Base-by-base conservation (phyloP, 2,329 filamentous ascomycete genomes). In the Aspergillus udagawae region DNA sequence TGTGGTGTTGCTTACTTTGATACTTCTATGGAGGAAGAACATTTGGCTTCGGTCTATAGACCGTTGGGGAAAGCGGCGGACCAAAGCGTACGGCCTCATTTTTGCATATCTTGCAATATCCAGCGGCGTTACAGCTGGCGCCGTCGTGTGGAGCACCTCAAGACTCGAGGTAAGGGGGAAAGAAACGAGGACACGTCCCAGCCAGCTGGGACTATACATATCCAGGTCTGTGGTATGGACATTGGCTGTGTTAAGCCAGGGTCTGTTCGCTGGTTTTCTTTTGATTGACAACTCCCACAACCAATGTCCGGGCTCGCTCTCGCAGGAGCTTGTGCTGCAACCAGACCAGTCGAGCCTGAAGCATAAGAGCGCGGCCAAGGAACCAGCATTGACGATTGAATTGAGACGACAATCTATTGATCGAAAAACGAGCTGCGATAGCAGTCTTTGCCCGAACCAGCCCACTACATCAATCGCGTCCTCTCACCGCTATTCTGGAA, bases 161-260 rank as follows among this genome's bases (percentile, higher is more conserved):
- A 52, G 56, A 14, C 51, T 63, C 49, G 42, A 49, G 35, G 57
- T 49, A 51, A 17, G 48, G 17, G 41, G 32, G 17, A 47, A 54
- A n/a, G 45, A 47, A 27, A 25, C 44, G 1, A 10, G 51, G 32
- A n/a, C 41, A n/a, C 9, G 41, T 29, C 47, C 25, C 10, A 54
- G 49, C 17, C 60, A 59, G n/a, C 47, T 61, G 1, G 23, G 10
- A 12, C 51, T 70, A 17, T 64, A 76, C 42, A 63, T 72, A 32
- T 68, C 68, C 21, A 74, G 77, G 45, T 74, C 75, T 54, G 66
- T 72, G 9, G 58, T 72, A 41, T 75, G 72, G 71, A 64, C 65
- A 3, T 52, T 72, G 3, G 72, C 72, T 2, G 60, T 74, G 9
- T 65, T 74, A 10, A 51, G 56, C 3, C 67, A 75, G 52, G 67